Evolutionary conservation across 1,284 basidiomycete genomes (phyloP), one percentile per base, ranked within the genome.

Genomic region (Pascua sp.): DNA sequence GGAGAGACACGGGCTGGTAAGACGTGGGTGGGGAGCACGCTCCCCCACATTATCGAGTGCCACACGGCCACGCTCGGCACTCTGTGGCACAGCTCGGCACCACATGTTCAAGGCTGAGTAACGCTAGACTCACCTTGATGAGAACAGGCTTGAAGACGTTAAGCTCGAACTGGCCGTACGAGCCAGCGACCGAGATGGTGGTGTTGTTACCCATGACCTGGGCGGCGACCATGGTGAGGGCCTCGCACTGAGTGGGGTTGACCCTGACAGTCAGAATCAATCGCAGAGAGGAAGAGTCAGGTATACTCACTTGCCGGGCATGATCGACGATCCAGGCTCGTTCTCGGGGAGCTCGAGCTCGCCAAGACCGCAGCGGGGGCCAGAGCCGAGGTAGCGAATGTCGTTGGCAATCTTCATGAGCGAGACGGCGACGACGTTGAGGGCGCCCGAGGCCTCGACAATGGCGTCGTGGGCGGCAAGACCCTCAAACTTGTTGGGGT

Each of bases 361-460:
- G 40, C 96, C 96, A 48, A 98, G 83, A 61, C 96, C 96, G 72
- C 96, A 99, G 53, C 96, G 89, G 62, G 96, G 96, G 56, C 96
- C 96, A 52, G 95, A 98, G 39, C 88, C 96, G 64, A 99, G 88
- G 83, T 90, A 98, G 49, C 96, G 87, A 72, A 99, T 96, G 75
- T 99, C 96, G 77, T 99, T 98, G 56, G 95, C 96, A 69, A 98
- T 98, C 83, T 99, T 99, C 92, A 98, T 97, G 63, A 98, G 80
- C 38, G 92, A 96, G 69, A 89, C 90, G 15, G 96, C 96, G 55
- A 99, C 78, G 45, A 90, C 89, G 79, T 98, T 98, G 65, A 99
- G 83, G 11, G 94, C 94, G 57, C 96, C 96, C 58, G 95, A 94
- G 11, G 93, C 87, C 80, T 98, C 96, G 16, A 98, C 93, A 57